Conservation (phyloP, 148 eudicot genomes). For the Diospyros kaki region DNA sequence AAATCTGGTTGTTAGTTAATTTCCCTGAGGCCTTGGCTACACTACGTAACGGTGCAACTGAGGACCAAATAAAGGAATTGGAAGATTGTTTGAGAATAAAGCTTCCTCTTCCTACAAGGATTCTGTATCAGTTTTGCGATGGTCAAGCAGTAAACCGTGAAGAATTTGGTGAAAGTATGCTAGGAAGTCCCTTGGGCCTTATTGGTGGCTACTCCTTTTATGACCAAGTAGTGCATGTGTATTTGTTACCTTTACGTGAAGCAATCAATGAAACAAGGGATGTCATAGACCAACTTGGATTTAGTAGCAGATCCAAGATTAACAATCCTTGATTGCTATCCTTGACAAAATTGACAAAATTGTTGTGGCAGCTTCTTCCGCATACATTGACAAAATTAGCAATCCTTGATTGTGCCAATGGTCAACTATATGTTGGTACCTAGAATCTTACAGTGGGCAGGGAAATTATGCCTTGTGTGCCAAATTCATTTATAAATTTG, state of each 20-base stretch:
- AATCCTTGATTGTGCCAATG: constrained; percentile 56
- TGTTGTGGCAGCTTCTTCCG: constrained; percentile 49
- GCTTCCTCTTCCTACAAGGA: constrained; percentile 71
- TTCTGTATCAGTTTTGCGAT: constrained; percentile 76
- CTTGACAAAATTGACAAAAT: too few species aligned
- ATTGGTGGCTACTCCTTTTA: constrained; percentile 81
- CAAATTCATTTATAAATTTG: constrained; percentile 39
- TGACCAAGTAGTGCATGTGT: constrained; percentile 53
- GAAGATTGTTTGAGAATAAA: constrained; percentile 61
- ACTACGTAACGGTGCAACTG: constrained; percentile 69
- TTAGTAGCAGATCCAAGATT: constrained; percentile 36
- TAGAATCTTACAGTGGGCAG: constrained; percentile 37
- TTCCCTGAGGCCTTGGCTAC: constrained; percentile 67
- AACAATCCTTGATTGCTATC: too few species aligned
- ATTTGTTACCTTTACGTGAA: constrained; percentile 45
- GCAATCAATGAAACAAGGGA: constrained; percentile 32
- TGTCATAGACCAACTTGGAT: constrained; percentile 23
- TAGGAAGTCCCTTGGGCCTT: constrained; percentile 46
- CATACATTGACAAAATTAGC: constrained; percentile 38
- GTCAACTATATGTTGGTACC: constrained; percentile 78
- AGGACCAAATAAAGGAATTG: constrained; percentile 53
- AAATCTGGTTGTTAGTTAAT: constrained; percentile 49
- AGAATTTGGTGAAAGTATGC: neutral
- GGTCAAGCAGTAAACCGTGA: constrained; percentile 52
- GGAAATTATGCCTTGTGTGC: constrained; percentile 94